Evolutionary conservation across 2,329 filamentous ascomycete genomes (phyloP), one percentile per base, ranked within the genome.

Genomic region (Fusarium paranaense): DNA sequence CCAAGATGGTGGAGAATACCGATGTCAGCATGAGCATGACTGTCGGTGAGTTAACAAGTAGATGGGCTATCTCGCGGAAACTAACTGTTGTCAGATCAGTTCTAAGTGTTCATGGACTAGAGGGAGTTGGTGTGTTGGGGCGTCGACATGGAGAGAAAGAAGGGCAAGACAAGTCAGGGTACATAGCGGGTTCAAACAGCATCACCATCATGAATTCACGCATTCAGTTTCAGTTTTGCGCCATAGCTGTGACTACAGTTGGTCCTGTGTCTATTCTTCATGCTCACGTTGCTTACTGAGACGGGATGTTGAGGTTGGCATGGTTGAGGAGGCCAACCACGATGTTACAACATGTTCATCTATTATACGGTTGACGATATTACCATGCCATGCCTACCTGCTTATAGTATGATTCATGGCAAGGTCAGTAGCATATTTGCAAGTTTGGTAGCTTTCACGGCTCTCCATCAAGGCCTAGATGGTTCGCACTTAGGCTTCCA

Each of bases 1-100:
- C 92, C 71, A 95, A 97, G 87, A 98, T 99, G 96, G 97, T 99
- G 61, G 96, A 98, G 89, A 97, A 93, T 83, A 98, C 96, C 66
- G 91, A 93, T 79, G 89, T 93, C 77, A 92, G 90, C 86, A 91
- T 92, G 89, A 93, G 90, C 85, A 92, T 93, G 91, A 93, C 91
- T 77, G 85, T 93, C 80, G 90, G 91, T 91, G 80, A 83, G 87
- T 87, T 45, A 14, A 33, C 30, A 32, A 32, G 6, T 9, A 27
- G 27, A 27, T 27, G 27, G 5, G 5, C 8, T 6, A 7, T 27
- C 2, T 27, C 6, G 8, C 27, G 6, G 30, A 33, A 4, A 30
- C 69, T 78, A 57, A 78, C 50, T 52, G 20, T 27, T 35, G 47
- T 14, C 50, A 78, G 76, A 78, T 62, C 74, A 77, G 66, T 78